These are phyloP conservation scores for Flaveria ramosissima DNA, from an alignment of 129 eudicot genomes.

Conservation along the genomic window DNA sequence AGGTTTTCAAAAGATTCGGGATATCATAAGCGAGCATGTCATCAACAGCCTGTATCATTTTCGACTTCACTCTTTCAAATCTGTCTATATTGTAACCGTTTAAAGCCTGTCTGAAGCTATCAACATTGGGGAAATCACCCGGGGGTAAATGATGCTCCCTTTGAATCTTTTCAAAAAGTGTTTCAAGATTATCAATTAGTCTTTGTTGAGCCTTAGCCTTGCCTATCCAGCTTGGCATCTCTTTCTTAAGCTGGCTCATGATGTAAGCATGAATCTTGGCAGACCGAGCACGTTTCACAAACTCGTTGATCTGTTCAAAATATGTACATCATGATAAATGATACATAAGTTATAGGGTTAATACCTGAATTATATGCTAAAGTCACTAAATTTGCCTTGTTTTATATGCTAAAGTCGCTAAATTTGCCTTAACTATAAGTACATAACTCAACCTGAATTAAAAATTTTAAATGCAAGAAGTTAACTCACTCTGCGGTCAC, in stretches of 20 bases:
- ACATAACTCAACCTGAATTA: background rate
- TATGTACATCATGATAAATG: background rate
- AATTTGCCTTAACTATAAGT: background rate
- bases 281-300: constrained; percentile 97
- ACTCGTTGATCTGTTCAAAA: constrained; percentile 75
- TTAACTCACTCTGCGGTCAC: constrained; percentile 86
- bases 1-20: constrained; percentile 79
- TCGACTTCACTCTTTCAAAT: constrained; percentile 77
- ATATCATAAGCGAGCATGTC: constrained; percentile 94
- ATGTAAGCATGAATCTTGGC: constrained; percentile 96
- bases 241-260: constrained; percentile 82
- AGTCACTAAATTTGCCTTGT: background rate
- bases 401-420: background rate
- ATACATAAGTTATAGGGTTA: background rate
- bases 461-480: background rate
- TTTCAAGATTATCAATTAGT: constrained; percentile 68
- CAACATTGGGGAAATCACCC: constrained; percentile 88
- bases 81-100: constrained; percentile 79
- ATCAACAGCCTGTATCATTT: constrained; percentile 78
- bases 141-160: constrained; percentile 78
- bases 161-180: constrained; percentile 77
- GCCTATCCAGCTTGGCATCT: constrained; percentile 97
- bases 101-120: constrained; percentile 60
- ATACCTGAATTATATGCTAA: background rate
- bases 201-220: constrained; percentile 85